These are phyloP conservation scores for Hydnomerulius pinastri DNA, from an alignment of 768 basidiomycete genomes.

Conservation along the genomic window DNA sequence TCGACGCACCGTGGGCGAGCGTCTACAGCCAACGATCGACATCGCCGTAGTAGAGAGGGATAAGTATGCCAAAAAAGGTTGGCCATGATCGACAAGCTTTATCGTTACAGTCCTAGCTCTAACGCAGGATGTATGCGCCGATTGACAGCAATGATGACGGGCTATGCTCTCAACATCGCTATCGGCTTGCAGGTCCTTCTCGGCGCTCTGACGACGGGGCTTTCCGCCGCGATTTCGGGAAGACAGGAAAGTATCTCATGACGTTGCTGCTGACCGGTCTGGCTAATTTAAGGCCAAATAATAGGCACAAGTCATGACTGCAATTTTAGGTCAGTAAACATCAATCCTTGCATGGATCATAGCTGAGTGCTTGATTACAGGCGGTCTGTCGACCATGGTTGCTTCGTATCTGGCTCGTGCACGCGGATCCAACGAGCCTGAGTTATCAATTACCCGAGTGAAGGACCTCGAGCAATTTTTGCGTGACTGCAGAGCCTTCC, in stretches of 20 bases:
- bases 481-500: slow-evolving; percentile 59
- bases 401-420: slow-evolving; percentile 73
- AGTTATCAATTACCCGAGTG: slow-evolving; percentile 53
- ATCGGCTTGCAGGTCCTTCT: slow-evolving; percentile 65
- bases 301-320: slow-evolving; percentile 40
- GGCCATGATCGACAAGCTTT: slow-evolving; percentile 4
- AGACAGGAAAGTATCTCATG: slow-evolving; percentile 37
- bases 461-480: slow-evolving; percentile 70
- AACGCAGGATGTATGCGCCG: not conserved
- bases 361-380: slow-evolving; percentile 27
- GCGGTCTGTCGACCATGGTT: slow-evolving; percentile 66
- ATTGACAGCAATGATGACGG: slow-evolving; percentile 32
- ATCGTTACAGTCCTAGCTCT: slow-evolving; percentile 5
- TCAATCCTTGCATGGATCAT: not conserved
- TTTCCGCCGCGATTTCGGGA: slow-evolving; percentile 49
- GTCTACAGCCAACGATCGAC: slow-evolving; percentile 56
- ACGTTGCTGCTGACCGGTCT: too few relatives aligned
- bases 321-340: slow-evolving; percentile 38
- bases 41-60: slow-evolving; percentile 47
- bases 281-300: not conserved
- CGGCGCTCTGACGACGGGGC: slow-evolving; percentile 66
- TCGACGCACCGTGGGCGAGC: slow-evolving; percentile 47
- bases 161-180: slow-evolving; percentile 44
- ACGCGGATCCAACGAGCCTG: slow-evolving; percentile 71
- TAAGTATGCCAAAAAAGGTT: slow-evolving; percentile 50